Base-by-base conservation (phyloP, 805 yeast species). In the Wickerhamiella bombiphila region DNA sequence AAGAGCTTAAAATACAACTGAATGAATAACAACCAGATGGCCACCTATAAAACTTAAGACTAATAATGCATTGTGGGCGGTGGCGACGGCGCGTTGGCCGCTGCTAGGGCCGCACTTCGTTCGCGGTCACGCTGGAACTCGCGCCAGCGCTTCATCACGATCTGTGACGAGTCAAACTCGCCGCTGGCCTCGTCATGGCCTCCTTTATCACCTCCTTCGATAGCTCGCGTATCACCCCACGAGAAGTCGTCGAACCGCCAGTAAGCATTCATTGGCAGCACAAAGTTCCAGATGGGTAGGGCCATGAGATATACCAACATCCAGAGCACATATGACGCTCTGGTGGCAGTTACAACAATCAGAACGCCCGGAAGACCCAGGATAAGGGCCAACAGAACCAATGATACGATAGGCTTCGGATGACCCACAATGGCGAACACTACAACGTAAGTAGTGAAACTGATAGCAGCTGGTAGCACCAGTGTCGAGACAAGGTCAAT, bases 221-320 rank as follows among this genome's bases (percentile, higher is more conserved):
- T 73, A n/a, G 76, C 69, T 64, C 94, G 69, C 2, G 95, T 86
- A 42, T 82, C 93, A 54, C 96, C 95, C 96, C 96, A 86, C 55
- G 85, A 74, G 60, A 86, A 86, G 56, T 86, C 94, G 59, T 86
- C 96, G 59, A 85, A 83, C 53, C 83, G 83, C 96, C 96, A 86
- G 42, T 68, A 85, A 0, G 95, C 79, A 58, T 86, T 83, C 9
- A 74, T 53, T 2, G 96, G 96, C 34, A 86, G 65, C 4, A 83
- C 74, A 52, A 86, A 78, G 58, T 85, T 86, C 96, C 96, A 86
- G 39, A 86, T 67, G n/a, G 95, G 95, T 42, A 86, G 68, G 1
- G 95, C 91, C 16, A 72, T 1, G 21, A 85, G 58, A 55, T 86
- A 86, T 41, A 83, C 67, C 22, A 73, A 37, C 77, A 83, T 79